Evolutionary conservation across 1,284 basidiomycete species (phyloP), one percentile per base, ranked within the genome.

Genomic region (Sporisorium graminicola): DNA sequence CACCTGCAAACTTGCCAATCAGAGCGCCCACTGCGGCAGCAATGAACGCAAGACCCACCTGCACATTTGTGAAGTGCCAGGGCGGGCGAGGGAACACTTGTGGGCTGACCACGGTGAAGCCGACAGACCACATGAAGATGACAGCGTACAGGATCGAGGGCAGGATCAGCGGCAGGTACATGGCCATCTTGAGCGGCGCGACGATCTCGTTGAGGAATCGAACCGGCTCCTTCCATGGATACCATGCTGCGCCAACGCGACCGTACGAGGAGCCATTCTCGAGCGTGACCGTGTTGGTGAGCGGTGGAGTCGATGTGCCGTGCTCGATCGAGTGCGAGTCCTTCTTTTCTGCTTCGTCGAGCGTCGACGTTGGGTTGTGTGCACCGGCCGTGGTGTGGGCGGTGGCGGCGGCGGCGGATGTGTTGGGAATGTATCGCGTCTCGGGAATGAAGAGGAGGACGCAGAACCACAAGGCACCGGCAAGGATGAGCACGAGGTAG

Each of bases 1-100:
- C 86, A 12, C 86, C 86, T 0, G 79, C 78, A 65, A 83, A 84
- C 58, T 84, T 85, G 68, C 86, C 86, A 12, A 86, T 69, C 3
- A 86, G 44, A 1, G 79, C 79, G 20, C 86, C 86, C 12, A 86
- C 66, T 7, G 80, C 82, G 26, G 73, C 76, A 12, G 86, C 85
- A n/a, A 87, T 74, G 70, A 83, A 86, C 0, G 83, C 67, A 18
- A 68, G 65, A 16, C 86, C 86, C 24, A 85, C 66, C 2, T 81
- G 74, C 5, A 86, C 76, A 16, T 75, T 59, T 14, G 63, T 68
- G 53, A 86, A 86, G 24, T 27, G 47, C 78, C 83, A 86, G 7
- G 86, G 86, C 27, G 84, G 74, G 20, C 67, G 59, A n/a, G 76
- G 80, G 67, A 86, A 83, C 13, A 81, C 70, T 44, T 83, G 81